Evolutionary conservation across 2,329 filamentous ascomycete species (phyloP).

Genomic region (Cercospora zeina): DNA sequence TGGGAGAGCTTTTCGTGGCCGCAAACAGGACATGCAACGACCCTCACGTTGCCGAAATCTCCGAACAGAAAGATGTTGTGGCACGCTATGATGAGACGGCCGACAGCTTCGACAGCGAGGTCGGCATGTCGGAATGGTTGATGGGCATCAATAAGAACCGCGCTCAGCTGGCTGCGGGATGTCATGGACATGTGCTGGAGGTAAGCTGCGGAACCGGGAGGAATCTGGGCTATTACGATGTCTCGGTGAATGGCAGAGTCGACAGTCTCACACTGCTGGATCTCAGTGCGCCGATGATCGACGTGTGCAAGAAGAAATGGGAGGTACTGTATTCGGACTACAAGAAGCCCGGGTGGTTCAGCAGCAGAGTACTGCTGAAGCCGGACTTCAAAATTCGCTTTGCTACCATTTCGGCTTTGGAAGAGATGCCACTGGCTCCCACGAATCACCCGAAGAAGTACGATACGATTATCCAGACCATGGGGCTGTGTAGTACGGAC

Average conservation of each 20-base stretch:
- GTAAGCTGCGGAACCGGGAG: constrained; percentile 53
- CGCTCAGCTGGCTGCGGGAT: constrained; percentile 45
- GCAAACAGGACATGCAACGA: constrained; percentile 33
- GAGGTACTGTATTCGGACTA: constrained; percentile 40
- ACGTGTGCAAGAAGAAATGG: constrained; percentile 53
- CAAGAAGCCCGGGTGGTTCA: constrained; percentile 13
- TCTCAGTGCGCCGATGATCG: constrained; percentile 51
- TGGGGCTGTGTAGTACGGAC: constrained; percentile 54
- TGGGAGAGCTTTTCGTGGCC: constrained; percentile 42
- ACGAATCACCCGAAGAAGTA: constrained; percentile 41
- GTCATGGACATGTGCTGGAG: constrained; percentile 52
- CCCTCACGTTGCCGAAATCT: constrained; percentile 30
- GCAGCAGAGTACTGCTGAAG: constrained; percentile 24
- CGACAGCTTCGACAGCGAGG: constrained; percentile 50
- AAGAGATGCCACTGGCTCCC: constrained; percentile 47
- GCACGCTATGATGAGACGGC: constrained; percentile 51
- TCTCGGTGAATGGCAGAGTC: constrained; percentile 30
- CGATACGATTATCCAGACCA: constrained; percentile 54
- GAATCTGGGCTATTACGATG: constrained; percentile 50
- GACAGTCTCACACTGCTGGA: constrained; percentile 52
- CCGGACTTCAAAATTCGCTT: constrained; percentile 40
- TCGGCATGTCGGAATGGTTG: constrained; percentile 47
- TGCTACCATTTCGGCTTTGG: constrained; percentile 48
- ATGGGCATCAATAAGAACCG: constrained; percentile 46
- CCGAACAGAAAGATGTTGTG: constrained; percentile 45